Conservation (phyloP, 495 filamentous ascomycete species). For the Xylaria telfairii region DNA sequence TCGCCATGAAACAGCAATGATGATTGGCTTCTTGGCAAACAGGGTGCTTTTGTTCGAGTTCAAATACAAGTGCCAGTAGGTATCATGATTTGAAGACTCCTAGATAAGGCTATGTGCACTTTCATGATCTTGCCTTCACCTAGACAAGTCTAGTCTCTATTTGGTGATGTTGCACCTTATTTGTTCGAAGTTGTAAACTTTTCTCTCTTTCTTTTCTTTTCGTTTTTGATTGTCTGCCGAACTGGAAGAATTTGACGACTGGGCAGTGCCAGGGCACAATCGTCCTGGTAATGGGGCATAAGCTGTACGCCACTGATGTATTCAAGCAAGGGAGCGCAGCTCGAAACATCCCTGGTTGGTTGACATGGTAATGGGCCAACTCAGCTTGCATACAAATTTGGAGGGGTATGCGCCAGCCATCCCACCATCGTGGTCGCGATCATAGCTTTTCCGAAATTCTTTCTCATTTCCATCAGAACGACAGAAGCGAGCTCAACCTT, state of each 20-base stretch:
- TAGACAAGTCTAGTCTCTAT: not conserved
- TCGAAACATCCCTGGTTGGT: not conserved
- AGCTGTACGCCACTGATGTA: constrained; percentile 13
- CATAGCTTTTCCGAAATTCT: too few species aligned
- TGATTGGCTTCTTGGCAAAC: not conserved
- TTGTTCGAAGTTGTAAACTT: too few species aligned
- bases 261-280: not conserved
- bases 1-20: not conserved
- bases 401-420: constrained; percentile 13
- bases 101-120: not conserved
- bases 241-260: too few species aligned
- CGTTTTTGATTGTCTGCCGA: too few species aligned
- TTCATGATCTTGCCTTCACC: not conserved
- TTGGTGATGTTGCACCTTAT: not conserved
- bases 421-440: constrained; percentile 12
- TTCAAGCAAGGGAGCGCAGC: constrained; percentile 7
- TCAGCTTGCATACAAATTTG: constrained; percentile 1
- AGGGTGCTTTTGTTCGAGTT: not conserved
- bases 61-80: not conserved
- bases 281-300: not conserved
- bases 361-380: not conserved
- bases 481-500: not conserved
- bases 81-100: not conserved
- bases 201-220: too few species aligned
- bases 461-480: not conserved